Conservation (phyloP, 805 yeast species). For the Metschnikowia sp. region DNA sequence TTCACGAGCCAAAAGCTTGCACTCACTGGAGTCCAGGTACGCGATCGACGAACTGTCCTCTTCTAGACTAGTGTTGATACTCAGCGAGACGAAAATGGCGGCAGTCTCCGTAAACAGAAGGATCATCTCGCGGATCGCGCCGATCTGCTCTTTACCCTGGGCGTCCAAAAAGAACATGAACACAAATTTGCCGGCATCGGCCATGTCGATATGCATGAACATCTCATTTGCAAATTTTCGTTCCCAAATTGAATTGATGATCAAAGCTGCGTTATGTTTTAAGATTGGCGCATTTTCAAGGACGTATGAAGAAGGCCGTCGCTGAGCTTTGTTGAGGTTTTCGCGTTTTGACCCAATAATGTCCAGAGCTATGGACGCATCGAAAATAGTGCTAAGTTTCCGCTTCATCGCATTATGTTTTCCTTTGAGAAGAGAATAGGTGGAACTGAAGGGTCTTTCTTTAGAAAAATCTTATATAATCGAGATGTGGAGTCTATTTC, state of each 20-base stretch:
- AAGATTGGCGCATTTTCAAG: not conserved
- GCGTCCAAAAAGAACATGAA: slow-evolving; percentile 29
- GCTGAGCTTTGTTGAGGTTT: not conserved
- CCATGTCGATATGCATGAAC: not conserved
- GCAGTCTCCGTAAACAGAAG: slow-evolving; percentile 6
- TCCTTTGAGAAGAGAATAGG: no score
- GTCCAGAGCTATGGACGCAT: not conserved
- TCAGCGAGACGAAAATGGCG: slow-evolving; percentile 19
- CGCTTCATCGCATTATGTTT: slow-evolving; percentile 1
- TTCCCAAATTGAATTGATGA: not conserved
- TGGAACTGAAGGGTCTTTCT: no score
- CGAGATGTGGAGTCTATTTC: no score
- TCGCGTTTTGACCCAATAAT: not conserved
- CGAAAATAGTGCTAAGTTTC: not conserved
- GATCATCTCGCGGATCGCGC: slow-evolving; percentile 10
- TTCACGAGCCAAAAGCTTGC: slow-evolving; percentile 22
- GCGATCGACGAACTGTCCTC: not conserved
- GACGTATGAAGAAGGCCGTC: not conserved
- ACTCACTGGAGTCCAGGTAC: slow-evolving; percentile 15
- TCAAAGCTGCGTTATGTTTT: not conserved
- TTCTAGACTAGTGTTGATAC: slow-evolving; percentile 1
- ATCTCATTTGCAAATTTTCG: not conserved
- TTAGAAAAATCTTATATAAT: no score
- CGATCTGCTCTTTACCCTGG: slow-evolving; percentile 30
- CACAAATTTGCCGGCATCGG: no score